phyloP scores from a whole-genome alignment of 306 rosid genomes.

The Acacia melanoxylon region DNA sequence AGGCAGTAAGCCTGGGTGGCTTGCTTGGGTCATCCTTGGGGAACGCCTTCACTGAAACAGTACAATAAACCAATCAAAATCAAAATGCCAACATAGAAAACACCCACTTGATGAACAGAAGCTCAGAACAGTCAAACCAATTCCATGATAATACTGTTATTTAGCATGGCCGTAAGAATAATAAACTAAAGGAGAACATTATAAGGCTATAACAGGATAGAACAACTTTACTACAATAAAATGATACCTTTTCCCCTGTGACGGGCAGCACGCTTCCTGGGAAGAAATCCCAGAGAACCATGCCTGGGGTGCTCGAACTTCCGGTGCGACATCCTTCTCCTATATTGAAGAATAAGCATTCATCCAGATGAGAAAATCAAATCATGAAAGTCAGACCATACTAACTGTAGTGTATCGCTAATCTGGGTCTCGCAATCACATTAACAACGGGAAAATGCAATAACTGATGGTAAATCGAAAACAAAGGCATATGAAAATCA shows the following conservation, averaged over 20 bases:
- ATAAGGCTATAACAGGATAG: neutral
- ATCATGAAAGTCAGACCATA: neutral
- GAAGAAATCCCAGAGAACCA: conserved; percentile 87
- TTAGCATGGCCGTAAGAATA: neutral
- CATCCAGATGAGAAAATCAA: neutral
- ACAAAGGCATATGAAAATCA: neutral
- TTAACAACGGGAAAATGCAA: neutral
- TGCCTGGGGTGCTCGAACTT: conserved; percentile 93
- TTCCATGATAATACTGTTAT: neutral
- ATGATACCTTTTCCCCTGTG: conserved; percentile 75
- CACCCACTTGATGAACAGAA: no score
- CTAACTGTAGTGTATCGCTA: neutral
- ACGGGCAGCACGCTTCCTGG: conserved; percentile 81
- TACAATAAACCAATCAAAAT: neutral
- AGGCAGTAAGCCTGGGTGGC: conserved; percentile 71
- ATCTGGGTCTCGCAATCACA: neutral
- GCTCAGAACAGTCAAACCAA: neutral
- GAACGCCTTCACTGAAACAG: conserved; percentile 76
- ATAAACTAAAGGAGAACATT: neutral
- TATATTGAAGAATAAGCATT: neutral
- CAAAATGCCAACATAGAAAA: neutral
- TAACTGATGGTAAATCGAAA: neutral
- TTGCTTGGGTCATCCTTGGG: conserved; percentile 78
- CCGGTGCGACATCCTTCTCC: conserved; percentile 77
- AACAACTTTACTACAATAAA: neutral